phyloP scores from a whole-genome alignment of 2,329 filamentous ascomycete genomes.

The Furcasterigmium furcatum region DNA sequence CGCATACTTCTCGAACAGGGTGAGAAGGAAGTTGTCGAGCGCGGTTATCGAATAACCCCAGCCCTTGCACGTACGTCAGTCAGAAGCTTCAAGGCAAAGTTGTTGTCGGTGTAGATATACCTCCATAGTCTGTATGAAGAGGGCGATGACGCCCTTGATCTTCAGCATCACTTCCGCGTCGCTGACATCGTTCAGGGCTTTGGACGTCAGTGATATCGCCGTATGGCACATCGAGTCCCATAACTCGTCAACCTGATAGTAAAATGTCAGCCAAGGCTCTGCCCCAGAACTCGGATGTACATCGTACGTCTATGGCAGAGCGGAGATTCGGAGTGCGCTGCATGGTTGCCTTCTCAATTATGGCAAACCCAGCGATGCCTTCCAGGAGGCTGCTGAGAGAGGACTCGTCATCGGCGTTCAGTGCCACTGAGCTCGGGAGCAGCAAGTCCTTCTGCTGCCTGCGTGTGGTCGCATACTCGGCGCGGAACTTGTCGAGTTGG shows the following conservation, averaged over 20 bases:
- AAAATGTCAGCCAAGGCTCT: background rate
- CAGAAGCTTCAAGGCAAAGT: background rate
- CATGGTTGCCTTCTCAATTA: slow-evolving; percentile 94
- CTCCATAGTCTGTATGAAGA: slow-evolving; percentile 99
- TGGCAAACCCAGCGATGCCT: slow-evolving; percentile 92
- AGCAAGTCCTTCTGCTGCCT: slow-evolving; percentile 89
- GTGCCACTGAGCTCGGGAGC: slow-evolving; percentile 70
- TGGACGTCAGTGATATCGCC: slow-evolving; percentile 77
- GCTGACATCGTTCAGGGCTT: slow-evolving; percentile 72
- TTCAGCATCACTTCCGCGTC: slow-evolving; percentile 91
- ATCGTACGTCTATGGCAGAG: slow-evolving; percentile 72
- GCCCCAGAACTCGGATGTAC: background rate
- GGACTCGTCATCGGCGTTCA: slow-evolving; percentile 79
- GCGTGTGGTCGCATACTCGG: slow-evolving; percentile 88
- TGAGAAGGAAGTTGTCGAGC: slow-evolving; percentile 82
- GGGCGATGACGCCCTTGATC: slow-evolving; percentile 86
- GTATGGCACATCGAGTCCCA: slow-evolving; percentile 98
- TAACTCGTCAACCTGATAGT: slow-evolving; percentile 78
- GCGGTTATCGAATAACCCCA: slow-evolving; percentile 85
- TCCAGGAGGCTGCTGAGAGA: slow-evolving; percentile 89
- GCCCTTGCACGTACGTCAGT: slow-evolving; percentile 47
- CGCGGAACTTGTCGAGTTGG: slow-evolving; percentile 85
- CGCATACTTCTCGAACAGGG: slow-evolving; percentile 89
- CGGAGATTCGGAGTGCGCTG: slow-evolving; percentile 79
- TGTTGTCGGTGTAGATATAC: slow-evolving; percentile 41